phyloP scores from a whole-genome alignment of 1,284 basidiomycete species.

The Tremellales sp. region DNA sequence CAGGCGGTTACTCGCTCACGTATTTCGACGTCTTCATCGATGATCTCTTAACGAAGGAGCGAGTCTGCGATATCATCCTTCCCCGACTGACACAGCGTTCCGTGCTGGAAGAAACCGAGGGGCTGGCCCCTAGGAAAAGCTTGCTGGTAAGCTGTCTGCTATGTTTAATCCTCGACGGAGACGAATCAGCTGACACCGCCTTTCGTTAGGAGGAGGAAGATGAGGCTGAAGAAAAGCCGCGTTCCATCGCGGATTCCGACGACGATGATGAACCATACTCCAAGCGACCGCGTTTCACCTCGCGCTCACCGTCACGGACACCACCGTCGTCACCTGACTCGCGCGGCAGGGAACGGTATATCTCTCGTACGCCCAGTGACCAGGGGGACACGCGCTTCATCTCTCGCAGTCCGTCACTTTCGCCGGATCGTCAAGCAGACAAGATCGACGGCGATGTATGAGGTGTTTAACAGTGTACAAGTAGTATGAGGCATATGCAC shows the following conservation, averaged over 20 bases:
- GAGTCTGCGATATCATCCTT: slow-evolving; percentile 94
- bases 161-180: too few relatives aligned
- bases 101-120: slow-evolving; percentile 86
- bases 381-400: too few relatives aligned
- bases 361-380: slow-evolving; percentile 43
- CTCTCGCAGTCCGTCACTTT: slow-evolving; percentile 42
- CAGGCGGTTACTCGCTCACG: slow-evolving; percentile 75
- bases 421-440: slow-evolving; percentile 20
- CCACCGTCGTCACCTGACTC: slow-evolving; percentile 15
- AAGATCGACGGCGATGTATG: slow-evolving; percentile 39
- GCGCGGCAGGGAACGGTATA: slow-evolving; percentile 26
- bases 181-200: too few relatives aligned
- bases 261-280: too few relatives aligned
- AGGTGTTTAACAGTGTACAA: background rate
- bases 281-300: slow-evolving; percentile 24
- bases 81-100: slow-evolving; percentile 82
- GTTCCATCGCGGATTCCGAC: too few relatives aligned
- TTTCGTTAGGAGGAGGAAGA: too few relatives aligned
- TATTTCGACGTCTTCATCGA: slow-evolving; percentile 93
- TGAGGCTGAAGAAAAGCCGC: too few relatives aligned
- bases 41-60: slow-evolving; percentile 76
- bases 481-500: background rate
- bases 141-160: too few relatives aligned
- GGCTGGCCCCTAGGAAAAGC: slow-evolving; percentile 60
- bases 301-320: slow-evolving; percentile 31